phyloP scores from a whole-genome alignment of 306 rosid genomes.

The Carpinus fangiana region DNA sequence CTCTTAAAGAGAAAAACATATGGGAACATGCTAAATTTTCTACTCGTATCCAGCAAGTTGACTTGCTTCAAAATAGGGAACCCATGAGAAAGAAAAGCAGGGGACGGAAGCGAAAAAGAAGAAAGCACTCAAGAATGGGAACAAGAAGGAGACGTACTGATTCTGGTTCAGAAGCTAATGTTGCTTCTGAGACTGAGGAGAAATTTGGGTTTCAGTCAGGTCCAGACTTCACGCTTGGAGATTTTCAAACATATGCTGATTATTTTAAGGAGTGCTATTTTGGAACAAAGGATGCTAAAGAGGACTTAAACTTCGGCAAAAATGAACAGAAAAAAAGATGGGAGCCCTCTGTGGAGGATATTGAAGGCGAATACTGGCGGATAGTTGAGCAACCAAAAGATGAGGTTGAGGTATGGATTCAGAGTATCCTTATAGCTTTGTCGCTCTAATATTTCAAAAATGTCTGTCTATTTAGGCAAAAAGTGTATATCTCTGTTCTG shows the following conservation, averaged over 20 bases:
- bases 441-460: slow-evolving; percentile 8
- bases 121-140: slow-evolving; percentile 59
- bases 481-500: slow-evolving; percentile 23
- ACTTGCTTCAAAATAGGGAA: slow-evolving; percentile 94
- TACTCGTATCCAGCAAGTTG: slow-evolving; percentile 85
- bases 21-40: slow-evolving; percentile 84
- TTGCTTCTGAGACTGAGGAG: slow-evolving; percentile 57
- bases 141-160: slow-evolving; percentile 46
- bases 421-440: slow-evolving; percentile 1
- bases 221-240: slow-evolving; percentile 62
- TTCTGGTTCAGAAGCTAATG: slow-evolving; percentile 52
- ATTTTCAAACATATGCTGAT: slow-evolving; percentile 62
- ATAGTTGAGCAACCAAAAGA: slow-evolving; percentile 85
- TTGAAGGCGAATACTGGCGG: slow-evolving; percentile 99
- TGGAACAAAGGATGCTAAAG: slow-evolving; percentile 44
- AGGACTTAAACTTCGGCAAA: slow-evolving; percentile 30
- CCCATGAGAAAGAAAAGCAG: slow-evolving; percentile 86
- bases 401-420: slow-evolving; percentile 78
- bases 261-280: slow-evolving; percentile 76
- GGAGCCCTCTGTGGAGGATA: slow-evolving; percentile 71
- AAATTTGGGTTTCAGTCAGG: slow-evolving; percentile 91
- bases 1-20: slow-evolving; percentile 70
- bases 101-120: slow-evolving; percentile 75
- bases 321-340: slow-evolving; percentile 32
- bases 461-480: slow-evolving; percentile 13